A percentile compares a stretch with the other conserved stretches of the same genome.
Evolutionary conservation across 1,284 basidiomycete species (phyloP).

Genomic region (Leccinum pallidistipes): DNA sequence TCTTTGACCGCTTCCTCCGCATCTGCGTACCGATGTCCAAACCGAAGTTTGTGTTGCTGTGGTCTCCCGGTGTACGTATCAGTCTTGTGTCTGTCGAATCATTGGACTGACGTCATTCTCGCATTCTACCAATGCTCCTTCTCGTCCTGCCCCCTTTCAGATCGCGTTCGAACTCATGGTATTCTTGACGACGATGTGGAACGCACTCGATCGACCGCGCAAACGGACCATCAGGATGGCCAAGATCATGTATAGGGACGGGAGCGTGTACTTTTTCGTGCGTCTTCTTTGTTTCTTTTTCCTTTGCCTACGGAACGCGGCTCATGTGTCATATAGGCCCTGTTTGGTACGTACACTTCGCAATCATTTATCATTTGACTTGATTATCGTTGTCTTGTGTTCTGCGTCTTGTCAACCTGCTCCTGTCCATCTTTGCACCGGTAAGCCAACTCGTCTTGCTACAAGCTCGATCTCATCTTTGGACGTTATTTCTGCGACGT

Average conservation of each 20-base stretch:
- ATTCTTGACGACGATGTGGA: slow-evolving; percentile 37
- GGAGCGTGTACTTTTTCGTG: slow-evolving; percentile 41
- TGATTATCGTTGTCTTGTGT: not conserved
- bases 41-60: too few relatives aligned
- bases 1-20: too few relatives aligned
- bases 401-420: slow-evolving; percentile 34
- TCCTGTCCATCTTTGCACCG: slow-evolving; percentile 27
- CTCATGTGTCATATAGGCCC: not conserved
- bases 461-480: not conserved
- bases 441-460: slow-evolving; percentile 21
- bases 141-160: slow-evolving; percentile 14
- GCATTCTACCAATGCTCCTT: not conserved
- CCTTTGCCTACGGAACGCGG: not conserved
- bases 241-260: slow-evolving; percentile 37
- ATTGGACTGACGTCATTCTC: not conserved
- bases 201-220: slow-evolving; percentile 37
- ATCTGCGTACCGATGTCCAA: too few relatives aligned
- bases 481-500: not conserved
- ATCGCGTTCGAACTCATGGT: slow-evolving; percentile 40
- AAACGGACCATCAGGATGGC: slow-evolving; percentile 23
- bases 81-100: too few relatives aligned
- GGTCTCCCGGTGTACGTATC: too few relatives aligned
- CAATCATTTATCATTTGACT: not conserved
- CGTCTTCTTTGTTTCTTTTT: slow-evolving; percentile 14
- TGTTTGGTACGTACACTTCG: slow-evolving; percentile 26